Evolutionary conservation across 1,284 basidiomycete genomes (phyloP).

Genomic region (Coniophora puteana): DNA sequence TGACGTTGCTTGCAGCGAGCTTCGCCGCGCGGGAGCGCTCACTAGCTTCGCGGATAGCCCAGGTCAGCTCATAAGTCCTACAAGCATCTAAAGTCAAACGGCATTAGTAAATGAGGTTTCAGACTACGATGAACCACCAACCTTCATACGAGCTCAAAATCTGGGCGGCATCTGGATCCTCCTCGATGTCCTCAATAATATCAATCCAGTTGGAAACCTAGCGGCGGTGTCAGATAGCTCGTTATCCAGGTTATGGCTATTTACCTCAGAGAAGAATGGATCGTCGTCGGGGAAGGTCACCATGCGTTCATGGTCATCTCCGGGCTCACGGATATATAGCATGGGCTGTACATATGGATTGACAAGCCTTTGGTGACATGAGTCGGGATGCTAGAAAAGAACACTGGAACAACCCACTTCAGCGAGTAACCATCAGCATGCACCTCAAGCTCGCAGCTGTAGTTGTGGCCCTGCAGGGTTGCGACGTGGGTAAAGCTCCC

Average conservation of each 20-base stretch:
- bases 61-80: slow-evolving; percentile 84
- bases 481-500: slow-evolving; percentile 87
- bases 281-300: slow-evolving; percentile 82
- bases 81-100: slow-evolving; percentile 57
- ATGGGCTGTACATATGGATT: slow-evolving; percentile 86
- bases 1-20: slow-evolving; percentile 20
- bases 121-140: slow-evolving; percentile 24
- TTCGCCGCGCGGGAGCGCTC: slow-evolving; percentile 49
- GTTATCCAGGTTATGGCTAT: slow-evolving; percentile 5
- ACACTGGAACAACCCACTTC: slow-evolving; percentile 51
- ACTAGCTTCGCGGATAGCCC: slow-evolving; percentile 80
- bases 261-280: slow-evolving; percentile 83
- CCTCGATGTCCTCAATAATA: slow-evolving; percentile 76
- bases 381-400: slow-evolving; percentile 11
- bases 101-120: neutral
- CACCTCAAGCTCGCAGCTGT: slow-evolving; percentile 91
- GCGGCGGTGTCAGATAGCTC: too few species aligned
- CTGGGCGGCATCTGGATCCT: slow-evolving; percentile 62
- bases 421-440: slow-evolving; percentile 86
- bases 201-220: slow-evolving; percentile 81
- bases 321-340: slow-evolving; percentile 81
- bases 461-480: slow-evolving; percentile 86
- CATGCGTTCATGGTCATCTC: slow-evolving; percentile 80
- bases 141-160: slow-evolving; percentile 78
- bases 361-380: slow-evolving; percentile 55